phyloP scores from a whole-genome alignment of 306 rosid genomes.

The Gillenia trifoliata region DNA sequence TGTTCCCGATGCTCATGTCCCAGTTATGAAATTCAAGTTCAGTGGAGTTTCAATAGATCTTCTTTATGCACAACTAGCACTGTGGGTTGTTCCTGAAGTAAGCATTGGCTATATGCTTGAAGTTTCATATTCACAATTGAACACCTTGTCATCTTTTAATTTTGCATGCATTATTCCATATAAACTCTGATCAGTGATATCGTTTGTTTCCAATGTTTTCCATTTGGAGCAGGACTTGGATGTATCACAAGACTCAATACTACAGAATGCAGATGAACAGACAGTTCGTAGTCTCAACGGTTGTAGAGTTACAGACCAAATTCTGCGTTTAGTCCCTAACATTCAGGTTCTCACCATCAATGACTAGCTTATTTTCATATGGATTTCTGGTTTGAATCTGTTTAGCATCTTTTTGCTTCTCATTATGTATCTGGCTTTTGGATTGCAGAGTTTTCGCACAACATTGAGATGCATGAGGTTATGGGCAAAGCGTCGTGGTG shows the following conservation, averaged over 20 bases:
- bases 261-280: conserved; percentile 88
- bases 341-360: conserved; percentile 61
- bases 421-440: conserved; percentile 26
- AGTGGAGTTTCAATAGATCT: conserved; percentile 85
- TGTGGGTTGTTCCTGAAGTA: conserved; percentile 96
- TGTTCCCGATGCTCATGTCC: conserved; percentile 96
- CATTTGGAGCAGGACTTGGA: conserved; percentile 73
- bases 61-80: conserved; percentile 81
- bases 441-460: conserved; percentile 80
- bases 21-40: conserved; percentile 76
- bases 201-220: not conserved
- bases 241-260: conserved; percentile 80
- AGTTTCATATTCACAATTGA: not conserved
- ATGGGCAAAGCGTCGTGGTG: conserved; percentile 98
- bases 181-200: not conserved
- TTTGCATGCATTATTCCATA: not conserved
- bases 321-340: conserved; percentile 88
- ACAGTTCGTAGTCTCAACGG: conserved; percentile 98
- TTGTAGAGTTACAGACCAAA: conserved; percentile 91
- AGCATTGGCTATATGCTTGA: conserved; percentile 24
- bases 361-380: not conserved
- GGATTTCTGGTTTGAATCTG: not conserved
- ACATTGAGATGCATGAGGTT: conserved; percentile 91
- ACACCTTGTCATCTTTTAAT: not conserved
- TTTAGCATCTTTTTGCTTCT: conserved; percentile 10